Evolutionary conservation across 2,329 filamentous ascomycete genomes (phyloP).

Genomic region (Pseudohalonectria lignicola): DNA sequence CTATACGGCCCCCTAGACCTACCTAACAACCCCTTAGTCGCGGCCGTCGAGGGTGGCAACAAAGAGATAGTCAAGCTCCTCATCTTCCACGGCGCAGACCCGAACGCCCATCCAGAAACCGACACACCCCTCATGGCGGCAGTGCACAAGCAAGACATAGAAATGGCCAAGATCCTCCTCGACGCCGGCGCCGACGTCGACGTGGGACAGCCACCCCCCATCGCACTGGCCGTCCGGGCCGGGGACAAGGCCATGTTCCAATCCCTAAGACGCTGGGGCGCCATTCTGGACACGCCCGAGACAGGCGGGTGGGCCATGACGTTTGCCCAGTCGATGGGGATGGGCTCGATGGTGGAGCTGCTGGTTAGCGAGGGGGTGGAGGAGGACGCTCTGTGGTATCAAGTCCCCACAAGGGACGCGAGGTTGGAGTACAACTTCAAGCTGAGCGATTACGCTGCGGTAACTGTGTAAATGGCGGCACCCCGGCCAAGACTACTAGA

Average conservation of each 20-base stretch:
- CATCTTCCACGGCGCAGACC: neutral
- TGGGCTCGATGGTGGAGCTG: neutral
- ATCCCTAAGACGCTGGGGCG: neutral
- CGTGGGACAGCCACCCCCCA: neutral
- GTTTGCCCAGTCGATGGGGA: neutral
- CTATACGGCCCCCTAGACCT: too few species aligned
- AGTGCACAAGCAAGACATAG: neutral
- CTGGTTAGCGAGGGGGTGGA: neutral
- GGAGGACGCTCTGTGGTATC: neutral
- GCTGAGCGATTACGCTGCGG: neutral
- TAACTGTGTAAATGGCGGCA: too few species aligned
- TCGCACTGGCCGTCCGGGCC: neutral
- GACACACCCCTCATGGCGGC: neutral
- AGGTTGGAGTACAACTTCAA: neutral
- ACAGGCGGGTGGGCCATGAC: constrained; percentile 1
- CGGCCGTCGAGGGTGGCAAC: neutral
- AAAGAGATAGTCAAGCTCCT: neutral
- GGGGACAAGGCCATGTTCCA: neutral
- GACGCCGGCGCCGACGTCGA: neutral
- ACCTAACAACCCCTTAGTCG: neutral
- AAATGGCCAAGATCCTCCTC: neutral
- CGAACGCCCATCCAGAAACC: neutral
- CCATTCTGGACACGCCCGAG: neutral
- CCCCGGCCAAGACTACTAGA: too few species aligned
- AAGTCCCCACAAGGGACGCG: neutral